phyloP scores from a whole-genome alignment of 306 rosid genomes.

The Cicer judaicum region DNA sequence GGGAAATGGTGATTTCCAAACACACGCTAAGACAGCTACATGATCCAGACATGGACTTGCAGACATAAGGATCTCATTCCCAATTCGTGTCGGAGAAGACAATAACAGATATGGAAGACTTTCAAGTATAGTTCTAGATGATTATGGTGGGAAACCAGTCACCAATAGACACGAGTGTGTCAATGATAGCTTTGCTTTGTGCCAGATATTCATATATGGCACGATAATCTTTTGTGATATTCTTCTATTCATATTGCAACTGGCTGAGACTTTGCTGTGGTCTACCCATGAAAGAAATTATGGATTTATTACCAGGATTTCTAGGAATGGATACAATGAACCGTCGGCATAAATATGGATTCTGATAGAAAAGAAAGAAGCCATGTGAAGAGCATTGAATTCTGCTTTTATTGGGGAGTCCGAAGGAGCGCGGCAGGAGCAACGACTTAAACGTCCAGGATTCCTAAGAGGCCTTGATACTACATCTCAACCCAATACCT shows the following conservation, averaged over 20 bases:
- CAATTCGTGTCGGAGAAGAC: neutral
- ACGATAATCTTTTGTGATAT: neutral
- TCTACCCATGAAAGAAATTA: too few relatives aligned
- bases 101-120: neutral
- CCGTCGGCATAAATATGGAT: neutral
- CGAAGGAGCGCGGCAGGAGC: too few relatives aligned
- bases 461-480: too few relatives aligned
- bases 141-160: neutral
- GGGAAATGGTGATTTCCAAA: too few relatives aligned
- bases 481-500: too few relatives aligned
- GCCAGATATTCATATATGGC: too few relatives aligned
- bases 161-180: neutral
- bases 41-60: neutral
- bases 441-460: too few relatives aligned
- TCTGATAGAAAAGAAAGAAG: neutral
- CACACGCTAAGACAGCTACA: neutral
- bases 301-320: too few relatives aligned
- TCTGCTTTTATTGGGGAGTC: neutral
- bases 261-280: too few relatives aligned
- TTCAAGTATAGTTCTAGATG: constrained; percentile 13
- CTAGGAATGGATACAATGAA: neutral
- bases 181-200: neutral
- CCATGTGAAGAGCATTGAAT: neutral
- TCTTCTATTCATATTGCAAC: neutral
- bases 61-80: constrained; percentile 6